phyloP scores from a whole-genome alignment of 352 stramenopile species.

The Pythium sp. region DNA sequence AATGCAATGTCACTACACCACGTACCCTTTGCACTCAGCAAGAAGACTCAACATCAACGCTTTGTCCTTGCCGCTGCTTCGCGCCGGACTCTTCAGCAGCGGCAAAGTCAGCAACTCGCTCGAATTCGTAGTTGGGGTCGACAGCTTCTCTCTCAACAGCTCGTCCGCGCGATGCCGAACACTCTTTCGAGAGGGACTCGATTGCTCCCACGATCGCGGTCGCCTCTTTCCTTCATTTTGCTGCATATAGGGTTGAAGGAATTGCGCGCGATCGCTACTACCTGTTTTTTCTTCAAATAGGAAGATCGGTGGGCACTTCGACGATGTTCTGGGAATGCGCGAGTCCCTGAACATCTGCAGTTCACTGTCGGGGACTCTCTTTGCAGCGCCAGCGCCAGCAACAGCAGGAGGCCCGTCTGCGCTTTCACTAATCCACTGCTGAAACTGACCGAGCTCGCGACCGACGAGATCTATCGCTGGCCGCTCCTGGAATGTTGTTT shows the following conservation, averaged over 20 bases:
- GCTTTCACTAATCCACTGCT: conserved; percentile 43
- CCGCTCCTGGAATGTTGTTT: not conserved
- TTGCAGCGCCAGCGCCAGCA: conserved; percentile 40
- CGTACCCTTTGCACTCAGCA: conserved; percentile 42
- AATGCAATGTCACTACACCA: conserved; percentile 1
- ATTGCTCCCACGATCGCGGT: conserved; percentile 7
- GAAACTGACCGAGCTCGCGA: conserved; percentile 30
- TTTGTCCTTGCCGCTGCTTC: conserved; percentile 25
- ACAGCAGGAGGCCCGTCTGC: conserved; percentile 32
- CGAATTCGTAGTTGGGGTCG: not conserved
- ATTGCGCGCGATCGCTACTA: not conserved
- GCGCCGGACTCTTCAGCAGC: conserved; percentile 24
- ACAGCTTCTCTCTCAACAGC: not conserved
- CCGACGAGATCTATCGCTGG: conserved; percentile 6
- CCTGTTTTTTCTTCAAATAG: conserved; percentile 1
- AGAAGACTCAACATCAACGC: conserved; percentile 43
- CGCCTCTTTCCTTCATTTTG: not conserved
- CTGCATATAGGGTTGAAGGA: not conserved
- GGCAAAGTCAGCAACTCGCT: conserved; percentile 28
- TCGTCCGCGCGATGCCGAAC: not conserved
- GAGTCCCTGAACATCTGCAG: conserved; percentile 52
- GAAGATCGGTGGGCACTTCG: conserved; percentile 15
- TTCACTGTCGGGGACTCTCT: conserved; percentile 34
- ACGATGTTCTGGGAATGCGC: conserved; percentile 6
- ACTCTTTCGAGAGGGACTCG: conserved; percentile 9